These are phyloP conservation scores for Plantago major DNA, from an alignment of 257 asterid species.

Conservation along the genomic window DNA sequence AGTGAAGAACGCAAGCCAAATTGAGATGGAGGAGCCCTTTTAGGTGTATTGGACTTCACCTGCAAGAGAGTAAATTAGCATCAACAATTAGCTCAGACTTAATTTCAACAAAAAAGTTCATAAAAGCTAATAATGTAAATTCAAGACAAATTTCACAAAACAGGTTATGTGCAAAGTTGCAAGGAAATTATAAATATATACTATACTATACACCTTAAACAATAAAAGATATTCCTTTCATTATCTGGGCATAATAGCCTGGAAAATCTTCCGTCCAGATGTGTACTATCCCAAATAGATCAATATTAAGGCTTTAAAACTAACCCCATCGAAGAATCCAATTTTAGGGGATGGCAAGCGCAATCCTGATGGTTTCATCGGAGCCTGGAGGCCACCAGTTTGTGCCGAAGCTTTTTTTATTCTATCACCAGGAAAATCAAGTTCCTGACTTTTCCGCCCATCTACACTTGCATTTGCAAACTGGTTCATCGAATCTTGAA, in stretches of 20 bases:
- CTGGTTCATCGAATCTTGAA: constrained; percentile 27
- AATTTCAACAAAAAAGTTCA: constrained; percentile 16
- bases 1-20: constrained; percentile 28
- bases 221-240: neutral
- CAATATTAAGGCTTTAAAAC: constrained; percentile 20
- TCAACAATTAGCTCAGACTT: too few relatives aligned
- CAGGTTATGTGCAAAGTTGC: neutral
- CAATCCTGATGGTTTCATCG: constrained; percentile 70
- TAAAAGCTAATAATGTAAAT: constrained; percentile 7
- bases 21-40: constrained; percentile 38
- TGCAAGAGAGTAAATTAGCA: constrained; percentile 26
- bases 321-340: constrained; percentile 96
- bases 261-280: neutral
- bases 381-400: constrained; percentile 39
- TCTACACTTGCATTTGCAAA: constrained; percentile 35
- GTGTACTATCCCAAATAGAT: constrained; percentile 11
- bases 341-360: constrained; percentile 92
- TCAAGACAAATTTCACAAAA: neutral
- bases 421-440: constrained; percentile 24
- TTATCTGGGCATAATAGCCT: constrained; percentile 8
- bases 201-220: too few relatives aligned
- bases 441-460: constrained; percentile 30
- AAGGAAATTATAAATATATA: too few relatives aligned
- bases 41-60: constrained; percentile 73
- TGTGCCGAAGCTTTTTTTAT: constrained; percentile 38